Conservation (phyloP, 148 eudicot genomes). For the Rhododendron molle region DNA sequence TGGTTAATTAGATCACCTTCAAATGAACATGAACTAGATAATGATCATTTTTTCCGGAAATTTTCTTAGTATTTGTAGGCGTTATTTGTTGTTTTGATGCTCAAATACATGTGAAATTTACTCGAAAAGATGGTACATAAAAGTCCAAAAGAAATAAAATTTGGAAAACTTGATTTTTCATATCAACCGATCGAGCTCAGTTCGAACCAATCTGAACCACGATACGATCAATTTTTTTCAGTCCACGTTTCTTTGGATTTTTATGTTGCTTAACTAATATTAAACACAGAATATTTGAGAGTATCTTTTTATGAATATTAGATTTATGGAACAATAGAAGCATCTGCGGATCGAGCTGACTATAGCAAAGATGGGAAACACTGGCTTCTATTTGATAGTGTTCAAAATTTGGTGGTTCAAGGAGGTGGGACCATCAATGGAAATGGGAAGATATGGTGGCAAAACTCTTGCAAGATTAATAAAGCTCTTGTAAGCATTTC, state of each 20-base stretch:
- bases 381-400: conserved; percentile 46
- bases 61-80: no score
- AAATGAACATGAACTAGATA: no score
- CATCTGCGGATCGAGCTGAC: conserved; percentile 42
- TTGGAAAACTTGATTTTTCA: not conserved
- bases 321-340: conserved; percentile 57
- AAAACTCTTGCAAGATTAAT: conserved; percentile 71
- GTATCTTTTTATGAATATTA: conserved; percentile 8
- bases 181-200: no score
- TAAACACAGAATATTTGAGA: not conserved
- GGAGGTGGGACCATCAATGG: conserved; percentile 73
- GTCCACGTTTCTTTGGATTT: no score
- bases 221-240: not conserved
- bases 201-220: not conserved
- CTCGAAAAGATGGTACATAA: not conserved
- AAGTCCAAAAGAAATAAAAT: not conserved
- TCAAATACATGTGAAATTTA: not conserved
- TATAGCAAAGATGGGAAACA: conserved; percentile 37
- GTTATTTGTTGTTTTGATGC: not conserved
- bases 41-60: no score
- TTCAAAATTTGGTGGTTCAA: conserved; percentile 34
- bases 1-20: not conserved
- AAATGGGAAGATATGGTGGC: conserved; percentile 77
- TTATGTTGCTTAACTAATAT: no score
- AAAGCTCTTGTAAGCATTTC: conserved; percentile 34